Base-by-base conservation (phyloP, 257 asterid genomes). In the Scutellaria baicalensis region DNA sequence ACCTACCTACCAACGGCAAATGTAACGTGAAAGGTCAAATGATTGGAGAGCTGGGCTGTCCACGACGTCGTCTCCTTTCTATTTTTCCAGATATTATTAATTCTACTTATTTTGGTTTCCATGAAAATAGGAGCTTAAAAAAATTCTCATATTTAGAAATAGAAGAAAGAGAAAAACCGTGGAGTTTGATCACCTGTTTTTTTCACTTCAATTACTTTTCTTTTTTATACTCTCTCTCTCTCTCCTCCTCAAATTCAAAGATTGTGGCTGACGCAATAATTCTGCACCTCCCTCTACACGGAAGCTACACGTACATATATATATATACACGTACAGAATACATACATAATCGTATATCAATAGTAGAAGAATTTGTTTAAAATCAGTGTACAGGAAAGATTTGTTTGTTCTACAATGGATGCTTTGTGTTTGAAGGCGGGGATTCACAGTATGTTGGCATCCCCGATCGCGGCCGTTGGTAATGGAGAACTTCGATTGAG, bases 351-450 rank as follows among this genome's bases (percentile, higher is more conserved):
- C 61, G 60, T 42, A 31, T 60, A 48, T 36, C 33, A 63, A n/a
- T 2, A 31, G 11, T 39, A 18, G 21, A 21, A 39, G 45, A 10
- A 73, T 27, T 69, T 72, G 68, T 75, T 65, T 35, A 18, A 42
- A 50, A 59, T 47, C 35, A 9, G 33, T 27, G 3, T 48, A 57
- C 35, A 10, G 42, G 6, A 65, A 36, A 5, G 9, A 20, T 14
- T 14, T 18, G 0, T 31, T 52, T 31, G 39, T 6, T 36, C 12
- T 12, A 16, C 47, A 11, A 94, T 94, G 99, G 97, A 94, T 81
- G 78, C 83, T 75, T 45, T 91, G 69, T 88, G 89, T 76, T 75
- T 91, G 31, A 91, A 87, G 70, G 88, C 91, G 5, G 96, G 91
- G 76, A 74, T 90, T 72, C 96, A 81, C 11, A 81, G 84, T 6